Conservation (phyloP, 345 rosid species). For the Psidium friedrichsthalianum region DNA sequence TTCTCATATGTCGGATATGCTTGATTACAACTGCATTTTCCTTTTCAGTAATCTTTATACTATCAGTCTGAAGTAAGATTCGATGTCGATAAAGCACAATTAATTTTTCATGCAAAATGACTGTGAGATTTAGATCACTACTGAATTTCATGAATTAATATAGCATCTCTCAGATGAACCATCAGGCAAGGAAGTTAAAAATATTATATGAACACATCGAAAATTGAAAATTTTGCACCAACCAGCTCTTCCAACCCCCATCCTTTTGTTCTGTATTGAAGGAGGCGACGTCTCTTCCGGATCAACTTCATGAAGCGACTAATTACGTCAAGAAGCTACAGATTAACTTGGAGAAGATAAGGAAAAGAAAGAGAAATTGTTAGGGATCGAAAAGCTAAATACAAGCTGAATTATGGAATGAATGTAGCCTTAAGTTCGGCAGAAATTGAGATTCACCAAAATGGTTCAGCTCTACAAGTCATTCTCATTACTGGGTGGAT, state of each 20-base stretch:
- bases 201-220: background rate
- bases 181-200: constrained; percentile 13
- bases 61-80: background rate
- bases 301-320: constrained; percentile 38
- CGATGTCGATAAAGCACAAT: background rate
- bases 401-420: background rate
- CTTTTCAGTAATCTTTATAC: background rate
- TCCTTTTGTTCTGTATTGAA: background rate
- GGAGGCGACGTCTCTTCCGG: background rate
- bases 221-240: constrained; percentile 3
- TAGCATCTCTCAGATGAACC: constrained; percentile 22
- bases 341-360: constrained; percentile 33
- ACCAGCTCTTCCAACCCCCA: background rate
- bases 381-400: background rate
- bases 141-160: constrained; percentile 5
- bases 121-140: background rate
- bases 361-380: constrained; percentile 7
- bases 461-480: constrained; percentile 1
- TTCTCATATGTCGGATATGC: background rate
- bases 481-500: constrained; percentile 2
- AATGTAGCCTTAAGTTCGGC: background rate
- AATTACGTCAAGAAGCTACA: constrained; percentile 43
- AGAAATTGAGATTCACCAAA: background rate
- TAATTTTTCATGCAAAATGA: background rate
- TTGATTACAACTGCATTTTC: background rate